phyloP scores from a whole-genome alignment of 495 filamentous ascomycete species.

The Lepraria neglecta region DNA sequence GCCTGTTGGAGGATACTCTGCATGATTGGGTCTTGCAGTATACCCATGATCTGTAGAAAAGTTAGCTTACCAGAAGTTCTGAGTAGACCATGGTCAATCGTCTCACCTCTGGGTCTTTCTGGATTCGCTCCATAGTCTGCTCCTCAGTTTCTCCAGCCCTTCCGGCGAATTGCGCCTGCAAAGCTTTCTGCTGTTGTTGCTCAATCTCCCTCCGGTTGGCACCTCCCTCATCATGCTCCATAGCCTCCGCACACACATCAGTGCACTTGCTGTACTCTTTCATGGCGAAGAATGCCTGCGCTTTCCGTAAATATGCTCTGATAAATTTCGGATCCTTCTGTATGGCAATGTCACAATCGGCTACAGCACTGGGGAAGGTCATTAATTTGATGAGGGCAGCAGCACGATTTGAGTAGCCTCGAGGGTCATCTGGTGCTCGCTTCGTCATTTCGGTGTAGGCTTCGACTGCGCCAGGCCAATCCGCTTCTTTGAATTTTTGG shows the following conservation, averaged over 20 bases:
- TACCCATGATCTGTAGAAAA: constrained; percentile 66
- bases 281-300: constrained; percentile 90
- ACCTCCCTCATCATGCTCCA: constrained; percentile 64
- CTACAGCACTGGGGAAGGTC: constrained; percentile 85
- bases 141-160: constrained; percentile 94
- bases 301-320: constrained; percentile 90
- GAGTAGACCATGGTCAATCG: not conserved
- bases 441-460: constrained; percentile 98
- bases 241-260: constrained; percentile 79
- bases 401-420: constrained; percentile 94
- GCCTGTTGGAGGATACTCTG: constrained; percentile 95
- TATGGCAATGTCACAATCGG: constrained; percentile 88
- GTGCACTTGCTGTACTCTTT: constrained; percentile 91
- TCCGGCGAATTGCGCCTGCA: constrained; percentile 79
- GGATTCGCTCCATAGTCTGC: constrained; percentile 86
- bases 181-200: constrained; percentile 88
- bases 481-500: constrained; percentile 88
- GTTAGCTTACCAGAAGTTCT: not conserved
- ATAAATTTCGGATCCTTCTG: constrained; percentile 89
- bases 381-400: constrained; percentile 95
- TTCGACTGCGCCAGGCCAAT: constrained; percentile 93
- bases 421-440: constrained; percentile 84
- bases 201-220: constrained; percentile 86
- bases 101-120: constrained; percentile 86
- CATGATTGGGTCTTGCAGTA: constrained; percentile 95